Conservation (phyloP, 139 green algal genomes). For the Chlamydomonas incerta region DNA sequence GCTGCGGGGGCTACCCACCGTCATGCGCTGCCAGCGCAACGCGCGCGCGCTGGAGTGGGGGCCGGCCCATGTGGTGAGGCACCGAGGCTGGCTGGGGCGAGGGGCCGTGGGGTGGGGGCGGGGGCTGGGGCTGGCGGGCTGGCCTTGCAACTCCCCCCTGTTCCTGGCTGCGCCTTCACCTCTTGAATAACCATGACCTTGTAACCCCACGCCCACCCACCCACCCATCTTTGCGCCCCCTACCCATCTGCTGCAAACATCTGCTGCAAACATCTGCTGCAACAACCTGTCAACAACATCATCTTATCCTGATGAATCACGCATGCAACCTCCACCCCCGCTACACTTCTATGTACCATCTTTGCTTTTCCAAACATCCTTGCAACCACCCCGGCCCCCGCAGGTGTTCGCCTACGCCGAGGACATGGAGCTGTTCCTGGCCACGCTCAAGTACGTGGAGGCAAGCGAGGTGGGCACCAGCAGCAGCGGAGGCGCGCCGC, state of each 20-base stretch:
- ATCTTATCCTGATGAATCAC: background rate
- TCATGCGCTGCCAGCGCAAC: conserved; percentile 16
- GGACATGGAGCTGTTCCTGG: conserved; percentile 50
- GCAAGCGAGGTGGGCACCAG: background rate
- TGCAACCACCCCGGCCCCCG: background rate
- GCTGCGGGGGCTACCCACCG: conserved; percentile 46
- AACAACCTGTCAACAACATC: no score
- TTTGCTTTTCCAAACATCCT: background rate
- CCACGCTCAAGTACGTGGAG: conserved; percentile 42
- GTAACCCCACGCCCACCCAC: background rate
- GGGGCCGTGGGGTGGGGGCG: background rate
- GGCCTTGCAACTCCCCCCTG: no score
- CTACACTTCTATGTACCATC: background rate
- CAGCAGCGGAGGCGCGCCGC: no score
- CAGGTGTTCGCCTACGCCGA: conserved; percentile 31
- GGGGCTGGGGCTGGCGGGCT: no score
- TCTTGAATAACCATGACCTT: no score
- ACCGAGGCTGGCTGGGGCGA: background rate
- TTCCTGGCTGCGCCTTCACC: no score
- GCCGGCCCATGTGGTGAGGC: conserved; percentile 11
- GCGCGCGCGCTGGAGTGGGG: conserved; percentile 47
- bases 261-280: no score
- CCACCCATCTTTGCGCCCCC: no score
- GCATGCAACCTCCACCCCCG: background rate
- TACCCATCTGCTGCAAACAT: no score